phyloP scores from a whole-genome alignment of 176 grass and related monocot species.

The Cymbopogon citratus region DNA sequence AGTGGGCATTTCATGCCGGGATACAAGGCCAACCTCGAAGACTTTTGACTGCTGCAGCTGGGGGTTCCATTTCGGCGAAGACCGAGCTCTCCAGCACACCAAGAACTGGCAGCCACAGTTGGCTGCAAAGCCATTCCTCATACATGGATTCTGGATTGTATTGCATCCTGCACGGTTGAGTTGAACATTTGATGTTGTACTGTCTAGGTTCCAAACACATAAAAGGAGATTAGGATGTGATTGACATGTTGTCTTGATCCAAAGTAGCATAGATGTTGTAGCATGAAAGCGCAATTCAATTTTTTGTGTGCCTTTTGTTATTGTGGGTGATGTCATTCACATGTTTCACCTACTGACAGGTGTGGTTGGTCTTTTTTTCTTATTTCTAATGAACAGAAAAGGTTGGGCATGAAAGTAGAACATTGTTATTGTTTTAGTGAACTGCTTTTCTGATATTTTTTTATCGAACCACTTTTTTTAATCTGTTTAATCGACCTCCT shows the following conservation, averaged over 20 bases:
- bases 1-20: too few relatives aligned
- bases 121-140: constrained; percentile 64
- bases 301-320: neutral
- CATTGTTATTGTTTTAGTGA: too few relatives aligned
- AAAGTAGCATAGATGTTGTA: constrained; percentile 23
- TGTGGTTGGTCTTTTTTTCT: neutral
- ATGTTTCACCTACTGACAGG: constrained; percentile 24
- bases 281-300: neutral
- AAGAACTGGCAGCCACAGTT: constrained; percentile 46
- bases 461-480: too few relatives aligned
- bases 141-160: constrained; percentile 87
- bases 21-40: too few relatives aligned
- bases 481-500: too few relatives aligned
- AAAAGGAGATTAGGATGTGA: constrained; percentile 1
- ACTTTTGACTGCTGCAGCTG: too few relatives aligned
- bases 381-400: neutral
- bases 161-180: constrained; percentile 68
- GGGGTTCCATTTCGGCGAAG: too few relatives aligned
- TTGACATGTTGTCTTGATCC: neutral
- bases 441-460: too few relatives aligned
- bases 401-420: too few relatives aligned
- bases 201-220: neutral
- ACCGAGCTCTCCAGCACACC: neutral
- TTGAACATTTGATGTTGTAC: constrained; percentile 5
- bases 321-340: constrained; percentile 8